Evolutionary conservation across 371 early-diverging fungal genomes (phyloP).

Genomic region (Mortierella sp.): DNA sequence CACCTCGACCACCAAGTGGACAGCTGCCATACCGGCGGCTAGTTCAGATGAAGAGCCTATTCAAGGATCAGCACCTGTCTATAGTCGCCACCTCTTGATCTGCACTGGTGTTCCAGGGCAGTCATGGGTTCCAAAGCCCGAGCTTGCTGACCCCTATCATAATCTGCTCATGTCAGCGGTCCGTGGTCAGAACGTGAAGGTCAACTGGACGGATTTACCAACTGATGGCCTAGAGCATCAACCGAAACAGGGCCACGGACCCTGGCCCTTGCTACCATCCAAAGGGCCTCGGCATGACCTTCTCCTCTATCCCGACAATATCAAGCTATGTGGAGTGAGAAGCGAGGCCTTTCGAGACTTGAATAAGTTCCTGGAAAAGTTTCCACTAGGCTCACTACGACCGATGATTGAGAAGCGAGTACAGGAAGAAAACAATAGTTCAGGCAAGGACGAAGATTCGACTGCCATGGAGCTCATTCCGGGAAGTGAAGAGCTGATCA

Average conservation of each 20-base stretch:
- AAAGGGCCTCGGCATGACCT: conserved; percentile 44
- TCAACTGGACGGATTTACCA: conserved; percentile 28
- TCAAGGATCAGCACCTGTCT: conserved; percentile 38
- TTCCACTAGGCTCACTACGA: conserved; percentile 36
- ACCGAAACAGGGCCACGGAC: not conserved
- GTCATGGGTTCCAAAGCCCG: conserved; percentile 46
- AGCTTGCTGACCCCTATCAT: conserved; percentile 40
- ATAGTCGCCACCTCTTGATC: conserved; percentile 44
- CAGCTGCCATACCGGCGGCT: not conserved
- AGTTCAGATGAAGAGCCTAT: conserved; percentile 29
- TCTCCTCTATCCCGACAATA: conserved; percentile 46
- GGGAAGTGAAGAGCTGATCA: conserved; percentile 33
- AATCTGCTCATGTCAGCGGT: conserved; percentile 37
- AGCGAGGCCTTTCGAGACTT: conserved; percentile 42
- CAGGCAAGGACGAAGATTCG: not conserved
- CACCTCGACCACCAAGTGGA: conserved; percentile 4
- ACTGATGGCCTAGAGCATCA: conserved; percentile 4
- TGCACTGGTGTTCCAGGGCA: conserved; percentile 31
- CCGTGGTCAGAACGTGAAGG: conserved; percentile 46
- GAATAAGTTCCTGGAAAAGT: conserved; percentile 26
- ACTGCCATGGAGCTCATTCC: conserved; percentile 31
- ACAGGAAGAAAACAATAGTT: not conserved
- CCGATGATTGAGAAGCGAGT: conserved; percentile 16
- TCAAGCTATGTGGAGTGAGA: conserved; percentile 29
- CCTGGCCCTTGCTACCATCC: conserved; percentile 8